A percentile compares a stretch with the other conserved stretches of the same genome.
phyloP scores from a whole-genome alignment of 2,329 filamentous ascomycete species.

The Pseudopithomyces maydicus region DNA sequence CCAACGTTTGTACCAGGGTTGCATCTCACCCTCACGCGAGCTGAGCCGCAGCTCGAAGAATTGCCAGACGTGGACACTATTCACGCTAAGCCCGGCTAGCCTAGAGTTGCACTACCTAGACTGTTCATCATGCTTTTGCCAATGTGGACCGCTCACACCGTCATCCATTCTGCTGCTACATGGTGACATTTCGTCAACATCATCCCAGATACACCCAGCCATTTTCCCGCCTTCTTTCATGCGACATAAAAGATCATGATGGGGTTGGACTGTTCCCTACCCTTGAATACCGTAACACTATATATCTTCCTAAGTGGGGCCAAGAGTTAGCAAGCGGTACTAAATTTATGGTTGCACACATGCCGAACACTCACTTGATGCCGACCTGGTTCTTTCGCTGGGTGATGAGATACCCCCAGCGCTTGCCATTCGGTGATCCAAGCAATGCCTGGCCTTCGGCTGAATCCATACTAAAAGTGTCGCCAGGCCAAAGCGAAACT shows the following conservation, averaged over 20 bases:
- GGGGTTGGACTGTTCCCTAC: not conserved
- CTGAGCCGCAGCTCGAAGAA: not conserved
- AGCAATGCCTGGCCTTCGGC: not conserved
- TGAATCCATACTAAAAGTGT: not conserved
- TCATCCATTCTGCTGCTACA: not conserved
- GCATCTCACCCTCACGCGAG: not conserved
- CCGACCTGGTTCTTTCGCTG: not conserved
- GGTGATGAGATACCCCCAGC: not conserved
- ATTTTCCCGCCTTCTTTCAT: not conserved
- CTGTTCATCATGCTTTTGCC: not conserved
- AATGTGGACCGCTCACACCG: not conserved
- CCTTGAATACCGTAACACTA: not conserved
- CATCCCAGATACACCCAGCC: not conserved
- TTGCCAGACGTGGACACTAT: not conserved
- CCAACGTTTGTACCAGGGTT: not conserved
- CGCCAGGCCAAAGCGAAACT: not conserved
- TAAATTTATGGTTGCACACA: not conserved
- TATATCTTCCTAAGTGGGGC: not conserved
- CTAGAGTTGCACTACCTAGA: not conserved
- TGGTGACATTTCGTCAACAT: not conserved
- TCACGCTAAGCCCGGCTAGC: not conserved
- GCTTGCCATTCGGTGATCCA: not conserved
- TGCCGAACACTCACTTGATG: not conserved
- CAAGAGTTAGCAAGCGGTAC: not conserved
- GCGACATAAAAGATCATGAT: not conserved